Evolutionary conservation across 805 yeast genomes (phyloP).

Genomic region (Kodamaea laetipori): DNA sequence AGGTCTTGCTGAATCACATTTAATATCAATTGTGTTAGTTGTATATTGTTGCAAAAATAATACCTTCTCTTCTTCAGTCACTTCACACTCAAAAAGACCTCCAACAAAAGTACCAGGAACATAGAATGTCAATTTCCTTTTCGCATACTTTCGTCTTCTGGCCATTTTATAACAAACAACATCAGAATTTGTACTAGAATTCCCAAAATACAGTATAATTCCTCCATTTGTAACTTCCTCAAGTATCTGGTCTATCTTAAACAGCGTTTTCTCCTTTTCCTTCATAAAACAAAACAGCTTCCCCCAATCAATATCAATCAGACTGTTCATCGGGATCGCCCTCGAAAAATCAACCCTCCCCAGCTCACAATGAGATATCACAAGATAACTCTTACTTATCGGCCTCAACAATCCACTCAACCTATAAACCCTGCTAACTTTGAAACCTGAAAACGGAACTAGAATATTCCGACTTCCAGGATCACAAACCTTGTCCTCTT

Average conservation of each 20-base stretch:
- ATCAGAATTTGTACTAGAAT: constrained; percentile 18
- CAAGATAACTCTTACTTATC: constrained; percentile 45
- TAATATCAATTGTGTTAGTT: constrained; percentile 19
- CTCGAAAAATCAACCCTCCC: constrained; percentile 52
- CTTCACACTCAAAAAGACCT: constrained; percentile 56
- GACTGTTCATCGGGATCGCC: constrained; percentile 30
- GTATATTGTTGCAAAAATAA: constrained; percentile 21
- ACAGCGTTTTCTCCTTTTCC: background rate
- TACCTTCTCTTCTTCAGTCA: constrained; percentile 30
- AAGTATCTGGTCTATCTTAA: background rate
- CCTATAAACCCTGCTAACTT: constrained; percentile 50
- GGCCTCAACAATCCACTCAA: constrained; percentile 36
- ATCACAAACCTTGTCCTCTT: constrained; percentile 37
- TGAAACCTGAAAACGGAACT: constrained; percentile 56
- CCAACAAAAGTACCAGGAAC: constrained; percentile 65
- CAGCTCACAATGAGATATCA: constrained; percentile 51
- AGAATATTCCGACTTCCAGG: constrained; percentile 21
- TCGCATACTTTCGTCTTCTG: constrained; percentile 55
- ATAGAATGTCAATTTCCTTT: constrained; percentile 46
- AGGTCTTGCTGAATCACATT: constrained; percentile 48
- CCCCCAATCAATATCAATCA: constrained; percentile 49
- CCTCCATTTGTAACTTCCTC: constrained; percentile 17
- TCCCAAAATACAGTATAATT: constrained; percentile 26
- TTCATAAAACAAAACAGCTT: constrained; percentile 47
- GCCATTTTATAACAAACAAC: constrained; percentile 56